Base-by-base conservation (phyloP, 345 rosid genomes). In the Linum trigynum region DNA sequence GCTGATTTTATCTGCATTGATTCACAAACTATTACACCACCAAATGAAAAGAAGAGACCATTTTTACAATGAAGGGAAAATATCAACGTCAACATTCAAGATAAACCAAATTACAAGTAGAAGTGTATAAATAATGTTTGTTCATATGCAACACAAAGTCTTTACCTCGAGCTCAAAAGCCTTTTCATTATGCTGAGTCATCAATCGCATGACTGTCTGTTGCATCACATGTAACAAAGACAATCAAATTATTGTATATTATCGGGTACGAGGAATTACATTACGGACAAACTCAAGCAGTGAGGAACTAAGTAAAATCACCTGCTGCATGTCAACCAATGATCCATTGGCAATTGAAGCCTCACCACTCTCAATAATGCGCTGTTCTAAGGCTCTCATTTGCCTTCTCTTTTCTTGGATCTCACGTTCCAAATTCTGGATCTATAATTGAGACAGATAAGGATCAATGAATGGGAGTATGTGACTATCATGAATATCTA, bases 261-360 rank as follows among this genome's bases (percentile, higher is more conserved):
- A 56, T 8, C 7, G 48, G 8, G 17, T 17, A 39, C 38, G 39
- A 10, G 17, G 59, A 38, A 63, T 5, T 7, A 39, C 23, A 39
- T 5, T 38, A 42, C 9, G 38, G 57, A 16, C 16, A 9, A 57
- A 55, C 59, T n/a, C 56, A 10, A 15, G 40, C 48, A 45, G 63
- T 7, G 42, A 62, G 36, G 39, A 63, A 57, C 37, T n/a, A 75
- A 43, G 71, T 59, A 68, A 66, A 69, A 72, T 16, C 72, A 89
- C 99, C 97, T 89, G 95, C 79, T 95, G 99, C 99, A 89, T 87
- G 71, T 95, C 98, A 65, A 91, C 87, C 65, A 84, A 45, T 16
- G 99, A 91, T 64, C 95, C 91, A 76, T 95, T 89, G 65, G 96
- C 83, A 68, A 91, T 76, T 65, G 96, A 95, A 64, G 96, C 96